Evolutionary conservation across 257 asterid genomes (phyloP), one percentile per base, ranked within the genome.

Genomic region (Schizonepeta tenuifolia): DNA sequence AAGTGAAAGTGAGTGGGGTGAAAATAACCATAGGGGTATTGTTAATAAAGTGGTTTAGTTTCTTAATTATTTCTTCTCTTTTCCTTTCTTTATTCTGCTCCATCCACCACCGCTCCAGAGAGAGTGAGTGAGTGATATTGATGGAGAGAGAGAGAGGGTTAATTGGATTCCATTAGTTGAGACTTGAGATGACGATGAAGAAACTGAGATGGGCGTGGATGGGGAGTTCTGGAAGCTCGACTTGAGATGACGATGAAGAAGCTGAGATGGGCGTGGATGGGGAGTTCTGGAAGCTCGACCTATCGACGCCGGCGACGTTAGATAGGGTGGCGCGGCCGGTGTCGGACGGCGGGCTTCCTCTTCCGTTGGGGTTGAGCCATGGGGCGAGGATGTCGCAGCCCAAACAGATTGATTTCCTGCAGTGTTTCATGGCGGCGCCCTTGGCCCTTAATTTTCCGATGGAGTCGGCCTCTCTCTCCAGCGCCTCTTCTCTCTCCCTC

Each of bases 341-440:
- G 33, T 77, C 57, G 3, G 26, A 13, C 13, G 38, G 55, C 1
- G 56, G 11, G 3, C 7, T 3, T 65, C 80, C 83, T 41, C 77
- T 89, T 8, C 95, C 95, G 0, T 66, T 92, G 72, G 96, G 97
- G 2, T 17, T 86, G 69, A 80, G 87, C 46, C 90, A 96, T 17
- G 96, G 97, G 1, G 49, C 72, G 17, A 74, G 79, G 64, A 85
- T 92, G 9, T 86, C 97, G 24, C 90, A 96, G 26, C 89, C 85
- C 60, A 84, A 74, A 66, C 96, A 89, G 79, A 73, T 85, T 20
- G 93, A 92, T 81, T 92, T 92, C 91, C 81, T 92, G 76, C 97
- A 92, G 86, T 91, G 92, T 6, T 92, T 92, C 80, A 92, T 92
- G 96, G 83, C 90, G n/a, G 72, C 75, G 79, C 97, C 96, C 35